Conservation (phyloP, 805 yeast genomes). For the Yamadazyma scolyti region DNA sequence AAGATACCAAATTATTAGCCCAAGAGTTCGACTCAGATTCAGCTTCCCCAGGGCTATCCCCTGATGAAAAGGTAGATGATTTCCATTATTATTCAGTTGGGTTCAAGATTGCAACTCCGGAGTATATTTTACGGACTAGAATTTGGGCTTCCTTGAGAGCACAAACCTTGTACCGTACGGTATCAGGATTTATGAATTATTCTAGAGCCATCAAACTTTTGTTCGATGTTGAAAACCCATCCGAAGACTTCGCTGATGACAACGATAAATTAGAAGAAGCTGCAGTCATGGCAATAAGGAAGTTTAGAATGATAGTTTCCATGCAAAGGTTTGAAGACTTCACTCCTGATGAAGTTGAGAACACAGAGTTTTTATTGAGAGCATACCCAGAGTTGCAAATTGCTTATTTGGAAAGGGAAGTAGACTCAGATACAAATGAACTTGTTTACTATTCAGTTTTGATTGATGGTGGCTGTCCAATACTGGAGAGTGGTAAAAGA, state of each 20-base stretch:
- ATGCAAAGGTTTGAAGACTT: conserved; percentile 81
- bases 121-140: conserved; percentile 91
- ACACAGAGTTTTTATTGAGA: conserved; percentile 75
- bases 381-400: conserved; percentile 85
- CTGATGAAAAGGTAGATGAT: conserved; percentile 33
- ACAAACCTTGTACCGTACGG: conserved; percentile 94
- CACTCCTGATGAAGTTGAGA: conserved; percentile 70
- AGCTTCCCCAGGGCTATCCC: conserved; percentile 8
- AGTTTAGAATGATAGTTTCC: conserved; percentile 75
- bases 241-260: conserved; percentile 24
- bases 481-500: conserved; percentile 48
- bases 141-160: conserved; percentile 98
- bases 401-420: conserved; percentile 93
- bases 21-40: conserved; percentile 71
- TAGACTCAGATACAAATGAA: conserved; percentile 71
- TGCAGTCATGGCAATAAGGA: conserved; percentile 71
- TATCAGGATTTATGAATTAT: conserved; percentile 98
- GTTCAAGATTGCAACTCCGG: conserved; percentile 96
- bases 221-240: conserved; percentile 88
- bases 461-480: conserved; percentile 77
- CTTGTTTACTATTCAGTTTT: conserved; percentile 71
- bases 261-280: conserved; percentile 40
- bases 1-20: conserved; percentile 91
- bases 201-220: conserved; percentile 92
- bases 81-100: conserved; percentile 95